These are phyloP conservation scores for Mucor velutinosus DNA, from an alignment of 371 early-diverging fungal genomes.

Conservation along the genomic window DNA sequence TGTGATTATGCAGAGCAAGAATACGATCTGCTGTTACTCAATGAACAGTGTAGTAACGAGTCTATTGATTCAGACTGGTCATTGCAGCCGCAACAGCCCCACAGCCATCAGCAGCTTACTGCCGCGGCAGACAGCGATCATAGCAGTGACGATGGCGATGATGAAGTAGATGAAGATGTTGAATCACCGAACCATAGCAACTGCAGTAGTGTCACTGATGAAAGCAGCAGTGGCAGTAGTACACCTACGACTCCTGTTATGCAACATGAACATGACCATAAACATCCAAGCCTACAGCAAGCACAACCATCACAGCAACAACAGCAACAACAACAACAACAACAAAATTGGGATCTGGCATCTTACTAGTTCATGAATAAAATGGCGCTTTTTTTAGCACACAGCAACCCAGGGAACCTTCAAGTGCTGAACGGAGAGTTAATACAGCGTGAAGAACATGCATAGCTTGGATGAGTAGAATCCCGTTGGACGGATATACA, in stretches of 20 bases:
- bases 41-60: constrained; percentile 11
- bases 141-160: constrained; percentile 3
- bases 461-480: background rate
- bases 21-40: constrained; percentile 17
- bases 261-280: constrained; percentile 3
- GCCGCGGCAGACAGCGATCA: background rate
- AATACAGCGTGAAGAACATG: background rate
- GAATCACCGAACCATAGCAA: background rate
- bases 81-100: background rate
- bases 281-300: background rate
- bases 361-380: background rate
- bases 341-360: background rate
- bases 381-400: background rate
- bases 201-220: background rate
- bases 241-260: constrained; percentile 15
- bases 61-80: constrained; percentile 7
- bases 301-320: background rate
- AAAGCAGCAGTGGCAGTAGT: constrained; percentile 9
- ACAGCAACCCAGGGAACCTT: background rate
- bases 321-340: background rate
- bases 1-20: constrained; percentile 25
- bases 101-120: background rate
- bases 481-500: constrained; percentile 6
- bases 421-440: background rate
- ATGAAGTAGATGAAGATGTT: background rate